Evolutionary conservation across 2,329 filamentous ascomycete species (phyloP).

Genomic region (Aureobasidium musti): DNA sequence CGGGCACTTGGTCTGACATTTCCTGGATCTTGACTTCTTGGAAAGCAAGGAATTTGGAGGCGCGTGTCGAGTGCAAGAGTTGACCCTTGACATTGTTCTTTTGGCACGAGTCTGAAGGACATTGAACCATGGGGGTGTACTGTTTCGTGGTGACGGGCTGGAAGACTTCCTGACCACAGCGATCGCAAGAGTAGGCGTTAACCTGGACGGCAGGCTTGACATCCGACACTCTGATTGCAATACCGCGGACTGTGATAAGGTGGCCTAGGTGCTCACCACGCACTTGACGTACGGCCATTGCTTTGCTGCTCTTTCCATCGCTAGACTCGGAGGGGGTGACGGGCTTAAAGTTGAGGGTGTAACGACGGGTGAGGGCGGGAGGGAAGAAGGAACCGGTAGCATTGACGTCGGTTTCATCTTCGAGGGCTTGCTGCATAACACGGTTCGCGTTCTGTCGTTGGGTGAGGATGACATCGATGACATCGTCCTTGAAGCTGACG

Average conservation of each 20-base stretch:
- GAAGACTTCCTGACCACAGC: conserved; percentile 96
- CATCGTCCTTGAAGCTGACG: conserved; percentile 94
- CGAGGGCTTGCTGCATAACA: conserved; percentile 56
- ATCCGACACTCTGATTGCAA: conserved; percentile 92
- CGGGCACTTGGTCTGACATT: conserved; percentile 98
- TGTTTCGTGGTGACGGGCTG: conserved; percentile 91
- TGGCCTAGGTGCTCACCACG: conserved; percentile 89
- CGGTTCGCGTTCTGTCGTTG: conserved; percentile 86
- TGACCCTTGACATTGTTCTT: conserved; percentile 91
- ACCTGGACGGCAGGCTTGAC: conserved; percentile 98
- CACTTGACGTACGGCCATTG: conserved; percentile 88
- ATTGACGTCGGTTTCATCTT: conserved; percentile 55
- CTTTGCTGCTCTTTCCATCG: conserved; percentile 58
- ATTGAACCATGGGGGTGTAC: conserved; percentile 82
- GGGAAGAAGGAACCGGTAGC: conserved; percentile 78
- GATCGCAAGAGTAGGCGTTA: conserved; percentile 96
- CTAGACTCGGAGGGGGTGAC: conserved; percentile 70
- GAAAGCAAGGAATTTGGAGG: conserved; percentile 95
- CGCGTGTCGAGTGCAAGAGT: conserved; percentile 85
- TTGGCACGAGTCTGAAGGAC: conserved; percentile 86
- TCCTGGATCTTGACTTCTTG: conserved; percentile 99
- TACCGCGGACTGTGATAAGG: conserved; percentile 91
- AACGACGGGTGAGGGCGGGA: conserved; percentile 85
- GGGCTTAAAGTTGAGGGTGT: conserved; percentile 95
- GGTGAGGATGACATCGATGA: conserved; percentile 94